phyloP scores from a whole-genome alignment of 192 early-diverging fungal species.

The Pecoramyces ruminantium region DNA sequence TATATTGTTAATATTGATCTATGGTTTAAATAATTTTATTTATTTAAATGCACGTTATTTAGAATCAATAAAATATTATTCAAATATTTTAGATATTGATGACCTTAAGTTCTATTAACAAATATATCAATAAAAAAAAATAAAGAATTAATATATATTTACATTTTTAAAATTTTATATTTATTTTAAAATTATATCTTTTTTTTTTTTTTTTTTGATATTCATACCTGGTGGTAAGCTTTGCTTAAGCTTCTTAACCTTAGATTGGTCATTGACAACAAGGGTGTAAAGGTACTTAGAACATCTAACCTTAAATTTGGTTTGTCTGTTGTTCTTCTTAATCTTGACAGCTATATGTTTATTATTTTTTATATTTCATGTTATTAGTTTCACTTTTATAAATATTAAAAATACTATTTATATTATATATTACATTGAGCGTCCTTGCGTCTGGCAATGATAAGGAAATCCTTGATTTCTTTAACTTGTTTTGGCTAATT shows the following conservation, averaged over 20 bases:
- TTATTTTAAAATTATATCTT: too few species aligned
- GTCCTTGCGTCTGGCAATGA: slow-evolving; percentile 89
- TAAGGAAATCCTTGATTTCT: slow-evolving; percentile 97
- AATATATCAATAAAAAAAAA: too few species aligned
- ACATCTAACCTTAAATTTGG: slow-evolving; percentile 99
- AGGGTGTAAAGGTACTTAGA: slow-evolving; percentile 97
- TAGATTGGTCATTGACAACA: slow-evolving; percentile 80
- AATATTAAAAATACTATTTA: slow-evolving; percentile 5
- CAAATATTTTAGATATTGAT: not conserved
- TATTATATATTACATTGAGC: slow-evolving; percentile 41
- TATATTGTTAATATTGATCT: not conserved
- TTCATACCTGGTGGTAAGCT: slow-evolving; percentile 79
- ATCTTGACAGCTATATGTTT: slow-evolving; percentile 51
- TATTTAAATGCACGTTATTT: not conserved
- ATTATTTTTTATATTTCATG: not conserved
- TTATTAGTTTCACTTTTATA: not conserved
- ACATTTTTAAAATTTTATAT: too few species aligned
- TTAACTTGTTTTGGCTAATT: slow-evolving; percentile 94
- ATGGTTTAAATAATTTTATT: not conserved
- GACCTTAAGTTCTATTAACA: not conserved
- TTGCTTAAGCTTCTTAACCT: slow-evolving; percentile 90
- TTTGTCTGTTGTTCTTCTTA: slow-evolving; percentile 80
- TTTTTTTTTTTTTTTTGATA: not conserved
- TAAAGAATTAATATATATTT: too few species aligned
- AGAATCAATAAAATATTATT: not conserved